Evolutionary conservation across 257 asterid species (phyloP).

Genomic region (Forsythia viridissima): DNA sequence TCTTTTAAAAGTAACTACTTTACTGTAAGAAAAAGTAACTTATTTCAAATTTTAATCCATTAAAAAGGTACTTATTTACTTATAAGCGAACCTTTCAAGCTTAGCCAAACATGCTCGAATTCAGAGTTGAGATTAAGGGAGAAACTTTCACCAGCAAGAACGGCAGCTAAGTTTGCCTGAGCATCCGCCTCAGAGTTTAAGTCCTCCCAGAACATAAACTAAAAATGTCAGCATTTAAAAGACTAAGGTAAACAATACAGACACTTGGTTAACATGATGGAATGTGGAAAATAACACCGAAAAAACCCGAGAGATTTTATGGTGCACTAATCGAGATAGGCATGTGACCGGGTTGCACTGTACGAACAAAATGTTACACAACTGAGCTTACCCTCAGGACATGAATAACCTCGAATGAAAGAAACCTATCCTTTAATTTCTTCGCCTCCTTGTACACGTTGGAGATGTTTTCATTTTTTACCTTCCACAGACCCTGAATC

Average conservation of each 20-base stretch:
- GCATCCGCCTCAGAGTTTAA: conserved; percentile 90
- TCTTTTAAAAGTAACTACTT: not conserved
- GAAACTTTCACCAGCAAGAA: conserved; percentile 63
- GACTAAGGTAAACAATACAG: not conserved
- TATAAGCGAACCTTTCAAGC: not conserved
- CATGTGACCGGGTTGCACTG: not conserved
- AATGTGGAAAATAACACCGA: not conserved
- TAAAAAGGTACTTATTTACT: not conserved
- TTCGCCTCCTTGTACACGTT: conserved; percentile 68
- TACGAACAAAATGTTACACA: not conserved
- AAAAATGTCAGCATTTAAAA: not conserved
- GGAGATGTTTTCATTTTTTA: conserved; percentile 76
- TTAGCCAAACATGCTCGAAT: not conserved
- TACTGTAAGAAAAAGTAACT: not conserved
- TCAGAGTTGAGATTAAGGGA: not conserved
- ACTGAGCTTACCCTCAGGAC: conserved; percentile 67
- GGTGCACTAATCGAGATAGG: not conserved
- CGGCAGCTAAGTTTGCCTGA: conserved; percentile 88
- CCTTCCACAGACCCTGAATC: conserved; percentile 93
- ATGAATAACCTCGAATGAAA: conserved; percentile 69
- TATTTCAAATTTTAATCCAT: not conserved
- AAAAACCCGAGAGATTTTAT: not conserved
- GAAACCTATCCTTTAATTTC: conserved; percentile 71
- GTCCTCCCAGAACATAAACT: conserved; percentile 49
- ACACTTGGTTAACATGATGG: not conserved